These are phyloP conservation scores for Lichtheimia corymbifera DNA, from an alignment of 371 early-diverging fungal species.

Conservation along the genomic window DNA sequence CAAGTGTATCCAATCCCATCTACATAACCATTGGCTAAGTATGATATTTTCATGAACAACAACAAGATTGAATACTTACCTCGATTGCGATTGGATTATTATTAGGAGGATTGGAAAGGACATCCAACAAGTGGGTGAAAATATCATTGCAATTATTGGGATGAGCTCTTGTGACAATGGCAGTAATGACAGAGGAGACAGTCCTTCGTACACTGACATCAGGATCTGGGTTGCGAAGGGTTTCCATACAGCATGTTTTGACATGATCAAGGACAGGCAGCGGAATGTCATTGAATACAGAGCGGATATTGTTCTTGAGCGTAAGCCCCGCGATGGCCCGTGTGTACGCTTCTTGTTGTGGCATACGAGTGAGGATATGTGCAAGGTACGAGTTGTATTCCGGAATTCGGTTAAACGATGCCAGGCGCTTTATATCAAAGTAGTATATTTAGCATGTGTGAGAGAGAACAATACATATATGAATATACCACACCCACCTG, in stretches of 20 bases:
- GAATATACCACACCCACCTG: conserved; percentile 16
- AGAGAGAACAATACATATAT: neutral
- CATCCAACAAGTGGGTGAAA: conserved; percentile 63
- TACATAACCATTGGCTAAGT: conserved; percentile 21
- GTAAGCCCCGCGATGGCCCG: conserved; percentile 86
- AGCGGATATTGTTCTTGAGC: conserved; percentile 81
- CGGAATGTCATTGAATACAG: conserved; percentile 54
- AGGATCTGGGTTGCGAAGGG: conserved; percentile 69
- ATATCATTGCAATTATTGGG: conserved; percentile 79
- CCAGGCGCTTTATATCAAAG: conserved; percentile 62
- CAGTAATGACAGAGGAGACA: conserved; percentile 71
- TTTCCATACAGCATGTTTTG: conserved; percentile 57
- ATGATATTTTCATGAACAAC: neutral
- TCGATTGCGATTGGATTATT: conserved; percentile 72
- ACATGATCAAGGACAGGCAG: conserved; percentile 69
- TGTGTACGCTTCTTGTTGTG: conserved; percentile 51
- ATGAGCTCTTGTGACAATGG: conserved; percentile 70
- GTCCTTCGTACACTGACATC: conserved; percentile 63
- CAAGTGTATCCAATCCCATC: conserved; percentile 81
- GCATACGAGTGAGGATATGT: conserved; percentile 71
- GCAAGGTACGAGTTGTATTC: conserved; percentile 88
- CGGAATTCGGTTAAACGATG: conserved; percentile 75
- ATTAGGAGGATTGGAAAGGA: conserved; percentile 52
- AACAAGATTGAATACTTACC: conserved; percentile 41
- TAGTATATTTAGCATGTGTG: neutral